A percentile compares a stretch with the other conserved stretches of the same genome.
These are phyloP conservation scores for Daucus carota DNA, from an alignment of 129 eudicot genomes.

Conservation along the genomic window DH1_v3.0 NC_030386.2:34173501-34174000, in stretches of 20 bases:
- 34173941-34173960: slow-evolving; percentile 23
- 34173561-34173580: slow-evolving; percentile 47
- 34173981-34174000: slow-evolving; percentile 43
- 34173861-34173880: slow-evolving; percentile 46
- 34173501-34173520: background rate
- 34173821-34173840: slow-evolving; percentile 25
- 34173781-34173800: slow-evolving; percentile 49
- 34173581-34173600: slow-evolving; percentile 50
- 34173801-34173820: slow-evolving; percentile 44
- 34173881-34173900: slow-evolving; percentile 36
- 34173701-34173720: slow-evolving; percentile 7
- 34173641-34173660: background rate
- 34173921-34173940: slow-evolving; percentile 24
- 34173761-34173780: slow-evolving; percentile 41
- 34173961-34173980: slow-evolving; percentile 45
- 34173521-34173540: slow-evolving; percentile 38
- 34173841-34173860: slow-evolving; percentile 29
- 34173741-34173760: slow-evolving; percentile 11
- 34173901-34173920: slow-evolving; percentile 55
- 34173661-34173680: background rate
- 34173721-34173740: slow-evolving; percentile 43
- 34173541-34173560: slow-evolving; percentile 42
- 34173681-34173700: slow-evolving; percentile 30
- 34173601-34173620: slow-evolving; percentile 35
- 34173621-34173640: slow-evolving; percentile 2